These are phyloP conservation scores for Coleophoma eucalyptorum DNA, from an alignment of 2,329 filamentous ascomycete species.

Conservation along the genomic window DNA sequence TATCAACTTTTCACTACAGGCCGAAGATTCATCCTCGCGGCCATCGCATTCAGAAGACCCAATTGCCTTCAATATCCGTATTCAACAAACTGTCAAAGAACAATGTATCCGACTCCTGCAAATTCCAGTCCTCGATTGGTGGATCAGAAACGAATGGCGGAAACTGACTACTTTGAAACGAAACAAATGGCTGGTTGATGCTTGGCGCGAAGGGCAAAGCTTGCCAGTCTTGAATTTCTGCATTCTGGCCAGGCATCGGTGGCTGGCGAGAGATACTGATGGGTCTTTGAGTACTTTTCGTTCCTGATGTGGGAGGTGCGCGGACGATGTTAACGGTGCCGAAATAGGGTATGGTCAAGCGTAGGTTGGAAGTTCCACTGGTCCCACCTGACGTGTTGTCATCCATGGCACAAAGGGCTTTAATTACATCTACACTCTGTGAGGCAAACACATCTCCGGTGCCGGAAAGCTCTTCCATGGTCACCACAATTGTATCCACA, in stretches of 20 bases:
- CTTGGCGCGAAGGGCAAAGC: background rate
- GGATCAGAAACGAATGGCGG: slow-evolving; percentile 2
- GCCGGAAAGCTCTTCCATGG: slow-evolving; percentile 1
- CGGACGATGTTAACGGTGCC: slow-evolving; percentile 27
- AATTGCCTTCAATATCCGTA: slow-evolving; percentile 7
- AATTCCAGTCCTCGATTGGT: slow-evolving; percentile 4
- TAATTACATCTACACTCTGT: slow-evolving; percentile 6
- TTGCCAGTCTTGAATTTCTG: background rate
- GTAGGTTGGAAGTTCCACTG: background rate
- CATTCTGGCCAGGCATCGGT: background rate
- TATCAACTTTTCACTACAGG: too few species aligned
- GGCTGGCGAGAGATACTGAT: slow-evolving; percentile 2
- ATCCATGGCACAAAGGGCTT: slow-evolving; percentile 4
- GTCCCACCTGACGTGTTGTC: background rate
- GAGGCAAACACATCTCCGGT: background rate
- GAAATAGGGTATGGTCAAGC: slow-evolving; percentile 25
- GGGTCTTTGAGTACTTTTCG: slow-evolving; percentile 4
- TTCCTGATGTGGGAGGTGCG: background rate
- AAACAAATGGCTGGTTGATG: slow-evolving; percentile 4
- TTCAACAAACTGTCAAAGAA: slow-evolving; percentile 7
- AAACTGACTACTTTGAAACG: slow-evolving; percentile 3
- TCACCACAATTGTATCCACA: slow-evolving; percentile 1
- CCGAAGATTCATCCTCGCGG: too few species aligned
- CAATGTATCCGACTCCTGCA: slow-evolving; percentile 5
- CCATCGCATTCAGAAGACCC: background rate